Conservation (phyloP, 2,329 filamentous ascomycete genomes). For the Bertia moriformis region DNA sequence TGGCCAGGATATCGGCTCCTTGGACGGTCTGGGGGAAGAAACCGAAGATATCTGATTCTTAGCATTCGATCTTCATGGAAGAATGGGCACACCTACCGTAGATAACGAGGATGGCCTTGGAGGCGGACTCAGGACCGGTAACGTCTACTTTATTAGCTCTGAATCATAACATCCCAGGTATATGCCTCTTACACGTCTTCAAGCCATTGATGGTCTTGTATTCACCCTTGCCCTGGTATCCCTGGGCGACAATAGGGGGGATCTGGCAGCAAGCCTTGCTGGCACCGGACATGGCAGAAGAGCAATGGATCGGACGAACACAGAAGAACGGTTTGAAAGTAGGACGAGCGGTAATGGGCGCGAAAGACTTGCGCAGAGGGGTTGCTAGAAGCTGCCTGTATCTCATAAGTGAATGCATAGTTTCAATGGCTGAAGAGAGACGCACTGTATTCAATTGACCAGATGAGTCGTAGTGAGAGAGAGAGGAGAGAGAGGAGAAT, state of each 20-base stretch:
- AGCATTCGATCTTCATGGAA: background rate
- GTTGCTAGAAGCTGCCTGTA: background rate
- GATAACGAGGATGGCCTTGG: conserved; percentile 1
- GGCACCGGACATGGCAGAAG: background rate
- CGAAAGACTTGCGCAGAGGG: background rate
- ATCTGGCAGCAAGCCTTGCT: conserved; percentile 1
- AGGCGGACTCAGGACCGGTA: background rate
- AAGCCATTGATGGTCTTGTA: conserved; percentile 1
- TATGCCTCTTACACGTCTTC: conserved; percentile 1
- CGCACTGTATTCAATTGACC: background rate
- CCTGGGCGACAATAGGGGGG: background rate
- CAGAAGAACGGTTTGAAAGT: background rate
- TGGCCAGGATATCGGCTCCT: conserved; percentile 52
- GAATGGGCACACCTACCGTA: background rate
- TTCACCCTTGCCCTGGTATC: background rate
- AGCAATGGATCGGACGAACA: too few relatives aligned
- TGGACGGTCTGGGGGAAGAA: conserved; percentile 58
- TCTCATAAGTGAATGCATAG: background rate
- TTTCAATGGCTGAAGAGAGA: background rate
- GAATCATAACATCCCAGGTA: background rate
- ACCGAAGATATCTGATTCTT: conserved; percentile 1
- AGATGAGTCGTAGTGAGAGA: too few relatives aligned
- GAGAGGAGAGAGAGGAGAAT: too few relatives aligned
- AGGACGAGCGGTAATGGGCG: background rate
- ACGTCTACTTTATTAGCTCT: background rate